Evolutionary conservation across 495 filamentous ascomycete genomes (phyloP).

Genomic region (Aspergillus heteromorphus): DNA sequence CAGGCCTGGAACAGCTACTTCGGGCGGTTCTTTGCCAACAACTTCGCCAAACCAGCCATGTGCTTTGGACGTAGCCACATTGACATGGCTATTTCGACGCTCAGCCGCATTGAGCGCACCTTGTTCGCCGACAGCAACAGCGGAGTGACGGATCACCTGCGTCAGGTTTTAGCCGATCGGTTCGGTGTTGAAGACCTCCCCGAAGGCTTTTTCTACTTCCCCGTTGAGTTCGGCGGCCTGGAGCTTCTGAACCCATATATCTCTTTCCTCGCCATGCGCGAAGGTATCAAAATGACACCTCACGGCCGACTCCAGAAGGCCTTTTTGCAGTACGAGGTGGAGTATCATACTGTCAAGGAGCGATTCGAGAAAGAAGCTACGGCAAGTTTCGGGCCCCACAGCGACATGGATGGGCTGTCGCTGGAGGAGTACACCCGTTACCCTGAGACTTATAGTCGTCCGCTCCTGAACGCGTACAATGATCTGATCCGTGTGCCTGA

Average conservation of each 20-base stretch:
- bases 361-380: slow-evolving; percentile 33
- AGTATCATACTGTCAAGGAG: slow-evolving; percentile 43
- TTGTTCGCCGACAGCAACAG: slow-evolving; percentile 40
- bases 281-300: slow-evolving; percentile 45
- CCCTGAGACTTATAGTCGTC: slow-evolving; percentile 40
- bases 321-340: slow-evolving; percentile 33
- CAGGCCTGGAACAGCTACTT: slow-evolving; percentile 63
- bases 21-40: slow-evolving; percentile 58
- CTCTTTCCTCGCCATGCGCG: slow-evolving; percentile 46
- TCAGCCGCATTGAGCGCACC: slow-evolving; percentile 52
- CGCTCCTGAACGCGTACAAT: slow-evolving; percentile 29
- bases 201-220: slow-evolving; percentile 64
- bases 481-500: slow-evolving; percentile 35
- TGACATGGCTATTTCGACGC: slow-evolving; percentile 55
- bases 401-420: slow-evolving; percentile 31
- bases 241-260: slow-evolving; percentile 55
- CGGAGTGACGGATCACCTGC: slow-evolving; percentile 56
- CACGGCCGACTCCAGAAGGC: slow-evolving; percentile 39
- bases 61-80: slow-evolving; percentile 61
- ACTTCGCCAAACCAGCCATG: slow-evolving; percentile 60
- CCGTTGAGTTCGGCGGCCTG: slow-evolving; percentile 54
- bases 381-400: slow-evolving; percentile 2
- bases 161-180: slow-evolving; percentile 44
- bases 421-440: slow-evolving; percentile 50
- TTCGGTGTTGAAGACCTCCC: slow-evolving; percentile 55